A percentile compares a stretch with the other conserved stretches of the same genome.
Evolutionary conservation across 495 filamentous ascomycete species (phyloP).

Genomic region (Talaromyces ruber): DNA sequence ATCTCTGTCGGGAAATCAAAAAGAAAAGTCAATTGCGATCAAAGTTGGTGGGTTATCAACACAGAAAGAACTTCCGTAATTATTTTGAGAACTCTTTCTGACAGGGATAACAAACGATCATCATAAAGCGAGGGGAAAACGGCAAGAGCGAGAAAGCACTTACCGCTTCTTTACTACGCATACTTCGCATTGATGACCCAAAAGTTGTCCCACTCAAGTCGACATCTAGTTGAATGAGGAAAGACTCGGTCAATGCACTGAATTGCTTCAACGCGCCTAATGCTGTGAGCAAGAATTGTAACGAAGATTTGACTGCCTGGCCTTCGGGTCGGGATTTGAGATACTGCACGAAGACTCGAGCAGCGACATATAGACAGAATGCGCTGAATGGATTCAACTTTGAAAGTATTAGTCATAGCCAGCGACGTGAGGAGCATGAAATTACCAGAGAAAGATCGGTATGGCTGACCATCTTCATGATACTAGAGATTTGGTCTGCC

Average conservation of each 20-base stretch:
- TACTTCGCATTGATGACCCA: slow-evolving; percentile 1
- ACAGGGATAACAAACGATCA: slow-evolving; percentile 98
- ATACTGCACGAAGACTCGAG: slow-evolving; percentile 92
- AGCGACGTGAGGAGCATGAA: slow-evolving; percentile 6
- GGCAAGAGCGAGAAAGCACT: neutral
- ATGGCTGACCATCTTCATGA: slow-evolving; percentile 93
- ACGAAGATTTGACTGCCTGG: slow-evolving; percentile 67
- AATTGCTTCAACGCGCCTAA: slow-evolving; percentile 82
- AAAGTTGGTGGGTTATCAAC: slow-evolving; percentile 70
- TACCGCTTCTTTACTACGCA: slow-evolving; percentile 7
- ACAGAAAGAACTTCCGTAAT: slow-evolving; percentile 28
- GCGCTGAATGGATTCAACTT: slow-evolving; percentile 96
- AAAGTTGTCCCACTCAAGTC: slow-evolving; percentile 66
- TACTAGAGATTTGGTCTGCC: slow-evolving; percentile 88
- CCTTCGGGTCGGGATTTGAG: slow-evolving; percentile 84
- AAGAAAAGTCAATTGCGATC: slow-evolving; percentile 27
- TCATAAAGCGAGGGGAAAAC: slow-evolving; percentile 45
- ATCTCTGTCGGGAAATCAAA: neutral
- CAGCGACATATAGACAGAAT: slow-evolving; percentile 92
- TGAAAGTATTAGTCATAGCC: slow-evolving; percentile 14
- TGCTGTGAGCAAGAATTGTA: slow-evolving; percentile 81
- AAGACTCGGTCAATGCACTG: slow-evolving; percentile 91
- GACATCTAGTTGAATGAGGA: slow-evolving; percentile 87
- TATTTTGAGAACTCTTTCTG: slow-evolving; percentile 51
- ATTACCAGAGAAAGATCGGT: slow-evolving; percentile 77